phyloP scores from a whole-genome alignment of 345 rosid genomes.

The Laguncularia racemosa region DNA sequence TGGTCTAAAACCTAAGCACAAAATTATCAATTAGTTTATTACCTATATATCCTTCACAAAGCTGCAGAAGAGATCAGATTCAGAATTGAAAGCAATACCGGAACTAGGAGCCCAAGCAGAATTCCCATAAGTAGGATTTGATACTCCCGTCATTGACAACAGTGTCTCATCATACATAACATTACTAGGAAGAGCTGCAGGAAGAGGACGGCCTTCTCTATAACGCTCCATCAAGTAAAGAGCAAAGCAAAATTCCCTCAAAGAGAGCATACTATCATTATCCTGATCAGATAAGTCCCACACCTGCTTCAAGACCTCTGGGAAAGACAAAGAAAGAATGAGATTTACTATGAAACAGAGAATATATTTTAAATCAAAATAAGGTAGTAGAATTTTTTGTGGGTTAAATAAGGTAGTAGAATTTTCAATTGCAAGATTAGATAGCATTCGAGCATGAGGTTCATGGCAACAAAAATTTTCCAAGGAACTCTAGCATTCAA shows the following conservation, averaged over 20 bases:
- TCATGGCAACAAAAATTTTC: too few species aligned
- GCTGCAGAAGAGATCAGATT: slow-evolving; percentile 8
- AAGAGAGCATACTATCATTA: slow-evolving; percentile 94
- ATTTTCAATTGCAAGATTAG: too few species aligned
- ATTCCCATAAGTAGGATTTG: slow-evolving; percentile 54
- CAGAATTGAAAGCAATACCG: slow-evolving; percentile 38
- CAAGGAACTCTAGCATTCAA: too few species aligned
- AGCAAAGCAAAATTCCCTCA: slow-evolving; percentile 95
- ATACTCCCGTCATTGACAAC: slow-evolving; percentile 76
- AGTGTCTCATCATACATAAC: slow-evolving; percentile 80
- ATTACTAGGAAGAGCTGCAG: slow-evolving; percentile 67
- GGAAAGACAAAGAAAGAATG: slow-evolving; percentile 15
- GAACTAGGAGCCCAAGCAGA: slow-evolving; percentile 68
- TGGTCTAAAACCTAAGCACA: slow-evolving; percentile 56
- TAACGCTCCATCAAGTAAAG: slow-evolving; percentile 92
- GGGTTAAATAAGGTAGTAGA: too few species aligned
- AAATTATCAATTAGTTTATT: slow-evolving; percentile 5
- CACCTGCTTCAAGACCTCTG: slow-evolving; percentile 94
- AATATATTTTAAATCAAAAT: not conserved
- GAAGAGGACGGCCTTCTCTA: slow-evolving; percentile 94
- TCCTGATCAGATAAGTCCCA: slow-evolving; percentile 99
- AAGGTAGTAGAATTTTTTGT: too few species aligned
- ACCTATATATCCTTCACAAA: slow-evolving; percentile 12
- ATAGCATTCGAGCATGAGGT: too few species aligned
- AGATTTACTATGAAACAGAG: not conserved